Base-by-base conservation (phyloP, 305 asterid species). In the Fraxinus ornus region DNA sequence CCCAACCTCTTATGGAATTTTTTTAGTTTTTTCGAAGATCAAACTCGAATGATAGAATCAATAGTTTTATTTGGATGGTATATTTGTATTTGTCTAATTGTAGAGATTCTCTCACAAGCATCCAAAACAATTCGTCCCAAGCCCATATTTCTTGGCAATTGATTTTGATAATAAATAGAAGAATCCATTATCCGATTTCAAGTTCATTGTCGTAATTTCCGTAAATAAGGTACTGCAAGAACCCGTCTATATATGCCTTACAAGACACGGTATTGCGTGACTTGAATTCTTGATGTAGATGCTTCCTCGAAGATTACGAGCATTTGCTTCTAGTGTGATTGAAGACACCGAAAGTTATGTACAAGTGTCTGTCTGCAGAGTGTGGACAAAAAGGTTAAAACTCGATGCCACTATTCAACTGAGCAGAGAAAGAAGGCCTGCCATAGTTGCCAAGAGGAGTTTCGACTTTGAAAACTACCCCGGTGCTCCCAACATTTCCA, bases 381-480 rank as follows among this genome's bases (percentile, higher is more conserved):
- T 52, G 80, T 81, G 81, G 78, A 49, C 76, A 52, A 21, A 24
- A 73, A 0, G 22, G 26, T 86, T 88, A 96, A 78, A 96, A 91
- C 90, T 94, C 98, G 15, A 96, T 55, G 6, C 99, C 99, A 19
- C 97, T 92, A 86, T 96, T 96, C 82, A 96, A 84, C 88, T 96
- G 99, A 86, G 95, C 87, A 0, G 98, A 92, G 83, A 92, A 90
- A 52, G 94, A 90, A 71, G 98, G 97, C 84, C 90, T 82, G 85
- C 95, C 92, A 74, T 82, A 78, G 82, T 84, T 87, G 78, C 88
- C 94, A 12, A 96, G 92, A 73, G 98, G 98, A 74, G 97, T 92
- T 86, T 96, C 99, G 4, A 94, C 94, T 84, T 94, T 96, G 12
- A 92, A 76, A 2, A 94, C 97, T 19, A 94, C 86, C 39, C 99